Base-by-base conservation (phyloP, 352 stramenopile species). In the Thraustochytrium sp. region DNA sequence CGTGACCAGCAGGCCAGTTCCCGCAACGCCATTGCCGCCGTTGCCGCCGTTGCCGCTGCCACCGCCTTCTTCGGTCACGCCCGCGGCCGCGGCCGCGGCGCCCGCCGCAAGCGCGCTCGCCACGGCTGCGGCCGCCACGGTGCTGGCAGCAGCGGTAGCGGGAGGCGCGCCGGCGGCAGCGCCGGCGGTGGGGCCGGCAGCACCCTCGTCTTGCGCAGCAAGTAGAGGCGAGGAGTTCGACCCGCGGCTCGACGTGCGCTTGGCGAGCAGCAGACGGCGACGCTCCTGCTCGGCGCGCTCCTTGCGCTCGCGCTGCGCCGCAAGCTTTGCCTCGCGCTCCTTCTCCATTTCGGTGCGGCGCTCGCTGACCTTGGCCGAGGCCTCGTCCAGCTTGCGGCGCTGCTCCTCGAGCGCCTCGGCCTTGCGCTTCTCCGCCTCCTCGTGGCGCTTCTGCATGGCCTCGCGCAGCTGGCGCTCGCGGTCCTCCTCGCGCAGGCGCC, bases 291-390 rank as follows among this genome's bases (percentile, higher is more conserved):
- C 68, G 2, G 68, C 68, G 48, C 68, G 48, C 53, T 80, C 68
- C 18, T 44, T 31, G 23, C 68, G 68, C 44, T 80, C 68, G 4
- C 40, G 31, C 13, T 55, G 31, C 5, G 63, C 18, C 42, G 40
- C 46, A 16, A 80, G 51, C 36, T 72, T 61, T 5, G 68, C 65
- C 68, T 80, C 68, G n/a, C 68, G 48, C 49, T 80, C 68, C 53
- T 80, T 80, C 68, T 80, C 68, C 68, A 80, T 80, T 26, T 80
- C 68, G 9, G 68, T 80, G 48, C 68, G 68, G 9, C 68, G 68
- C 53, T 80, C 68, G 68, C 40, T 80, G 44, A 80, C 68, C 53
- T 80, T 80, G 26, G 68, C 68, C 1, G 68, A 80, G 23, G 68
- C 68, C 31, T 80, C 68, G 68, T 80, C 68, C 21, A 80, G 68